These are phyloP conservation scores for Penicillium janthinellum DNA, from an alignment of 2,329 filamentous ascomycete genomes.

Conservation along the genomic window DNA sequence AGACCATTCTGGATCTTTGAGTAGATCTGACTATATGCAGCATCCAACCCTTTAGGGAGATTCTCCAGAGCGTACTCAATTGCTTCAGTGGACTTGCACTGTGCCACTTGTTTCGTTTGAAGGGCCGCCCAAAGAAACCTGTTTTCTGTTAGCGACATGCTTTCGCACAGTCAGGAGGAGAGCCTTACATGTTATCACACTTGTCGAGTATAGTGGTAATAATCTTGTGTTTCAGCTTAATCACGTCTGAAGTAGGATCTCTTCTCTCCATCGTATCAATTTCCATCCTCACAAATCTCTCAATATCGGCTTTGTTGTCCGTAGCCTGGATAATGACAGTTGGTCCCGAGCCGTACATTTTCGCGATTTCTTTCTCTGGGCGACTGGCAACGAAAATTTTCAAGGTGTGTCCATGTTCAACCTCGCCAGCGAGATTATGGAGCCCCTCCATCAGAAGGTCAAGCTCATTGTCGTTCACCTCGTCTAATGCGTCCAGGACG, in stretches of 20 bases:
- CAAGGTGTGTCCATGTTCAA: slow-evolving; percentile 20
- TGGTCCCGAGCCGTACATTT: slow-evolving; percentile 47
- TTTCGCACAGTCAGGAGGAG: not conserved
- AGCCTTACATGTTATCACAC: not conserved
- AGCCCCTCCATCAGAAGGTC: slow-evolving; percentile 24
- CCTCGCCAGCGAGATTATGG: slow-evolving; percentile 15
- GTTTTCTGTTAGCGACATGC: slow-evolving; percentile 9
- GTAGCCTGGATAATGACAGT: slow-evolving; percentile 47
- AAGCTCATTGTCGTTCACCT: slow-evolving; percentile 26
- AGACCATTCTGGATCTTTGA: slow-evolving; percentile 7
- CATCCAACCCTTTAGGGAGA: slow-evolving; percentile 14
- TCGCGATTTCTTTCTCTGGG: slow-evolving; percentile 32
- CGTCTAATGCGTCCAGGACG: slow-evolving; percentile 15
- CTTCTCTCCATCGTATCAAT: not conserved
- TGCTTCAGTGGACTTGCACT: slow-evolving; percentile 6
- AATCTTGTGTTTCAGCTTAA: not conserved
- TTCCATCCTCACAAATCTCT: slow-evolving; percentile 8
- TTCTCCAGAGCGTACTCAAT: slow-evolving; percentile 10
- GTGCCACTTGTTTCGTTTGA: slow-evolving; percentile 16
- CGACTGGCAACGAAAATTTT: slow-evolving; percentile 42
- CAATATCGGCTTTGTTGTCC: slow-evolving; percentile 20
- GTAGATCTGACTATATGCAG: slow-evolving; percentile 16
- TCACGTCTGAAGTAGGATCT: not conserved
- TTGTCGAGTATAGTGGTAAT: not conserved
- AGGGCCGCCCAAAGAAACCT: slow-evolving; percentile 24